Percentiles rank a stretch among this genome's conserved stretches.
phyloP scores from a whole-genome alignment of 2,329 filamentous ascomycete species.

The Xylaria sp. region DNA sequence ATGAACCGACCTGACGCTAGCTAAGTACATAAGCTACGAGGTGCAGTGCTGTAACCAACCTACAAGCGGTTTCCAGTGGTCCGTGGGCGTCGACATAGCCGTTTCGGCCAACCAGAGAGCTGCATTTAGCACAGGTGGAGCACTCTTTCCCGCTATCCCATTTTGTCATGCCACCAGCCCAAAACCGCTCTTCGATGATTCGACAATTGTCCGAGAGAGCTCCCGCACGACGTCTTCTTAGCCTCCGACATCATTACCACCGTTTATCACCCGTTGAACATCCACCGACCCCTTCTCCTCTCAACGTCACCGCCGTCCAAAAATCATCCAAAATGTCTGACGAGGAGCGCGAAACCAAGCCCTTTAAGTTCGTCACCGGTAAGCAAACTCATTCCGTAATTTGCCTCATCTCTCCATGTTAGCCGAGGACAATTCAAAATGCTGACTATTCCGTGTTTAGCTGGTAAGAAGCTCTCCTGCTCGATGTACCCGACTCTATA shows the following conservation, averaged over 20 bases:
- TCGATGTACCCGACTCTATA: slow-evolving; percentile 8
- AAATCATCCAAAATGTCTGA: slow-evolving; percentile 84
- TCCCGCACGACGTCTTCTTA: slow-evolving; percentile 28
- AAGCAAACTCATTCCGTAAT: slow-evolving; percentile 64
- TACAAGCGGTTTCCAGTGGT: slow-evolving; percentile 32
- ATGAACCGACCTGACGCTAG: slow-evolving; percentile 26
- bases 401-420: slow-evolving; percentile 38
- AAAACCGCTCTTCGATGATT: slow-evolving; percentile 43
- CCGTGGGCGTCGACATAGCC: slow-evolving; percentile 29
- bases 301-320: slow-evolving; percentile 44
- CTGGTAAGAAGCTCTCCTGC: slow-evolving; percentile 44
- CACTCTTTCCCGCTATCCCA: slow-evolving; percentile 30
- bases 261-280: slow-evolving; percentile 47
- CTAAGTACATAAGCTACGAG: slow-evolving; percentile 18
- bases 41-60: slow-evolving; percentile 6
- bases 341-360: slow-evolving; percentile 91
- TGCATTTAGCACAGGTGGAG: slow-evolving; percentile 27
- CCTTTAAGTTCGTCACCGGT: slow-evolving; percentile 99
- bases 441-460: slow-evolving; percentile 44
- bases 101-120: slow-evolving; percentile 30
- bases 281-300: slow-evolving; percentile 43
- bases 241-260: slow-evolving; percentile 52
- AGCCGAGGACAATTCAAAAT: slow-evolving; percentile 32
- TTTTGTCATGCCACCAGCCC: slow-evolving; percentile 45
- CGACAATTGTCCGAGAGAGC: slow-evolving; percentile 41